These are phyloP conservation scores for Rhizophagus prolifer DNA, from an alignment of 192 early-diverging fungal species.

Conservation along the genomic window DNA sequence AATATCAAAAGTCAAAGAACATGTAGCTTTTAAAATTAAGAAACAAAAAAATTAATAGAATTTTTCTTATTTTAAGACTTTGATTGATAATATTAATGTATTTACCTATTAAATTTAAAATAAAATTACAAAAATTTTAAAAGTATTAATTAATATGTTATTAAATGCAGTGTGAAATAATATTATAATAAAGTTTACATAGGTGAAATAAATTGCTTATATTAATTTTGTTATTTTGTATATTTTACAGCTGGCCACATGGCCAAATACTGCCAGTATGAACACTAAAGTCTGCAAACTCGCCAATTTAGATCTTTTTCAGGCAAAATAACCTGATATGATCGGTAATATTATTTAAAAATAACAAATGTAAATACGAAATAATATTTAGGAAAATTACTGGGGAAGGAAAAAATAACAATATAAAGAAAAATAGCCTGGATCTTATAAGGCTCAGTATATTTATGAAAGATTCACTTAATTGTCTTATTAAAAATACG, in stretches of 20 bases:
- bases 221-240: too few species aligned
- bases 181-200: too few species aligned
- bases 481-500: constrained; percentile 13
- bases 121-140: too few species aligned
- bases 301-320: constrained; percentile 15
- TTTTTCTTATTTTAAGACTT: too few species aligned
- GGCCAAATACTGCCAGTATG: constrained; percentile 23
- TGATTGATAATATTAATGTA: too few species aligned
- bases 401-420: constrained; percentile 27
- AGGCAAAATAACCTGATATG: constrained; percentile 31
- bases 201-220: too few species aligned
- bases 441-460: constrained; percentile 25
- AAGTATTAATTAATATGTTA: too few species aligned
- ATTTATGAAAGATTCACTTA: constrained; percentile 29
- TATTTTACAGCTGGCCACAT: constrained; percentile 18
- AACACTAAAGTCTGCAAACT: constrained; percentile 24
- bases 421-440: constrained; percentile 15
- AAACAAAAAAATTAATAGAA: too few species aligned
- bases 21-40: too few species aligned
- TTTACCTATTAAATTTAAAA: too few species aligned
- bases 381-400: constrained; percentile 21
- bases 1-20: too few species aligned
- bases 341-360: constrained; percentile 13
- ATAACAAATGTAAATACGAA: constrained; percentile 16
- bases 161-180: too few species aligned